Conservation (phyloP, 1,284 basidiomycete species). For the Naganishia sp. region DNA sequence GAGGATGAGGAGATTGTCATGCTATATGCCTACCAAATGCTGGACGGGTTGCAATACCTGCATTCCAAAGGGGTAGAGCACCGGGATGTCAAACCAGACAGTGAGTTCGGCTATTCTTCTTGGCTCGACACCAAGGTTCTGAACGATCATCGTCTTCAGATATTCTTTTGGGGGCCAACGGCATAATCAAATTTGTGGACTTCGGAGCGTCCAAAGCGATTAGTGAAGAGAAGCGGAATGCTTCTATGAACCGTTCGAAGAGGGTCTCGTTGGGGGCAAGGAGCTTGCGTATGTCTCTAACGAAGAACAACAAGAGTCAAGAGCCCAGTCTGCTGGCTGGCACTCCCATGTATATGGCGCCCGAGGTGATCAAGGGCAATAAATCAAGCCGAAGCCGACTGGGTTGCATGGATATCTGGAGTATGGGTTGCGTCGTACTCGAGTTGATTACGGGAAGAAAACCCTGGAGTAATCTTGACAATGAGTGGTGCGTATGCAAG, state of each 20-base stretch:
- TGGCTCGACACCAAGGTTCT: not conserved
- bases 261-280: conserved; percentile 57
- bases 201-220: conserved; percentile 98
- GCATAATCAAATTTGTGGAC: conserved; percentile 95
- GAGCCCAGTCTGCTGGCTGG: conserved; percentile 77
- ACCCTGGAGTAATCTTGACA: conserved; percentile 98
- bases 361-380: conserved; percentile 95
- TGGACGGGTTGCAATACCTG: conserved; percentile 92
- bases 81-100: conserved; percentile 98
- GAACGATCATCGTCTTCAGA: conserved; percentile 59
- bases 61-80: conserved; percentile 92
- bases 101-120: conserved; percentile 60
- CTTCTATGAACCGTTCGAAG: conserved; percentile 72
- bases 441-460: conserved; percentile 95
- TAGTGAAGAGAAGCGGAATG: conserved; percentile 74
- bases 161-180: conserved; percentile 83
- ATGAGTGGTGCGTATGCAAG: conserved; percentile 76
- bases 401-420: conserved; percentile 99
- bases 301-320: conserved; percentile 16
- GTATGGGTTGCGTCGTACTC: conserved; percentile 88
- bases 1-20: conserved; percentile 96
- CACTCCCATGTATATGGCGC: conserved; percentile 99
- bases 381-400: conserved; percentile 67
- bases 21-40: conserved; percentile 95
- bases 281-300: conserved; percentile 55